Evolutionary conservation across 2,329 filamentous ascomycete genomes (phyloP), one percentile per base, ranked within the genome.

Genomic region (Cadophora sp.): DNA sequence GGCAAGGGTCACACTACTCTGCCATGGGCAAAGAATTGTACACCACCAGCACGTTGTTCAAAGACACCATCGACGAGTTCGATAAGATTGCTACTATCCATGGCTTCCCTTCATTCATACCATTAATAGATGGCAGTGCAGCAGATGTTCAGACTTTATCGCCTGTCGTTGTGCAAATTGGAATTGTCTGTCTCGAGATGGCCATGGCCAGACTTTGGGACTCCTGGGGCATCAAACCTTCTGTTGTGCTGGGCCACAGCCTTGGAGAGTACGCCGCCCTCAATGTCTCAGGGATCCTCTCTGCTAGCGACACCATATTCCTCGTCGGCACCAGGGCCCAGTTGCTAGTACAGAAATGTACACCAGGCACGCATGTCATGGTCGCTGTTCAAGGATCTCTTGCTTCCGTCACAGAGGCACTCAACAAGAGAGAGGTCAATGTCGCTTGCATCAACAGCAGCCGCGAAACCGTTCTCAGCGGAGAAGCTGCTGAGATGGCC

Each of bases 391-490:
- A 77, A n/a, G 80, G 76, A 1, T 75, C 78, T 0, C 79, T 83
- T 13, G 67, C 64, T 65, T 51, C 71, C 58, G 69, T 78, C 58
- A 80, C 73, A 51, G 82, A 87, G 30, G 81, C 84, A 82, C 87
- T 20, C 76, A 77, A 80, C 81, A 71, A 82, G 82, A 30, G 56
- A 62, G 33, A 58, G 73, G 14, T 62, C 27, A 79, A 78, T 5
- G 76, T 83, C 62, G 90, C 92, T 18, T 96, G 93, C 80, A 85
- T 93, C 76, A 96, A 96, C 72, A 88, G 90, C 0, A 88, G 89
- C 0, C 83, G 87, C 60, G 91, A 93, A 76, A 94, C 89, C 11
- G 93, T 96, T 1, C 82, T 96, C n/a, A 87, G 86, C 68, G 80
- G 86, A 18, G 83, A 83, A 33, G 80, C 81, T 50, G 83, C 84